These are phyloP conservation scores for Pulveroboletus sp. DNA, from an alignment of 768 basidiomycete species.

Conservation along the genomic window DNA sequence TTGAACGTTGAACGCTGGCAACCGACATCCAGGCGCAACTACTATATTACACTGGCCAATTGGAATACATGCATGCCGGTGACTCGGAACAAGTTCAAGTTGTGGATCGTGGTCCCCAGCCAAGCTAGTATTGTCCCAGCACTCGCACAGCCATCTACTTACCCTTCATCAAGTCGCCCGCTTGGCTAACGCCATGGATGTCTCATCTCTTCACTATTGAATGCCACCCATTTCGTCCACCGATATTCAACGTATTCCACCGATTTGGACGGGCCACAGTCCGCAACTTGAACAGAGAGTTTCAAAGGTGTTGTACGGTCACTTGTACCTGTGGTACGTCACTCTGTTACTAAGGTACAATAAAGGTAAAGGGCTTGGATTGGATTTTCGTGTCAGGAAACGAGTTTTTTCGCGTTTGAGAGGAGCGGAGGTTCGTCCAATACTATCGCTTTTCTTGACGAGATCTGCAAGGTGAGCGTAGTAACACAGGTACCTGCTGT, in stretches of 20 bases:
- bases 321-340: no score
- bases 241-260: background rate
- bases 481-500: background rate
- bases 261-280: background rate
- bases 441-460: background rate
- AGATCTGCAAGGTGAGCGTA: slow-evolving; percentile 5
- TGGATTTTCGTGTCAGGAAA: background rate
- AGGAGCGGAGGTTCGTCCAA: slow-evolving; percentile 35
- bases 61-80: no score
- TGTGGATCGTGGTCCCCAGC: no score
- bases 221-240: background rate
- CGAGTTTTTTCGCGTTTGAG: background rate
- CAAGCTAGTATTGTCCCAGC: no score
- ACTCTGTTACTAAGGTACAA: background rate
- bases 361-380: background rate
- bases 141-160: no score
- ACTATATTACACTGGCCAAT: no score
- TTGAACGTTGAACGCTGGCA: no score
- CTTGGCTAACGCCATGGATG: background rate
- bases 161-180: slow-evolving; percentile 4
- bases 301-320: background rate
- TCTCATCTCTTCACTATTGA: background rate
- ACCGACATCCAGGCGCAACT: no score
- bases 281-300: background rate
- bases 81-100: no score